phyloP scores from a whole-genome alignment of 2,329 filamentous ascomycete species.

The Sporothrix schenckii region DNA sequence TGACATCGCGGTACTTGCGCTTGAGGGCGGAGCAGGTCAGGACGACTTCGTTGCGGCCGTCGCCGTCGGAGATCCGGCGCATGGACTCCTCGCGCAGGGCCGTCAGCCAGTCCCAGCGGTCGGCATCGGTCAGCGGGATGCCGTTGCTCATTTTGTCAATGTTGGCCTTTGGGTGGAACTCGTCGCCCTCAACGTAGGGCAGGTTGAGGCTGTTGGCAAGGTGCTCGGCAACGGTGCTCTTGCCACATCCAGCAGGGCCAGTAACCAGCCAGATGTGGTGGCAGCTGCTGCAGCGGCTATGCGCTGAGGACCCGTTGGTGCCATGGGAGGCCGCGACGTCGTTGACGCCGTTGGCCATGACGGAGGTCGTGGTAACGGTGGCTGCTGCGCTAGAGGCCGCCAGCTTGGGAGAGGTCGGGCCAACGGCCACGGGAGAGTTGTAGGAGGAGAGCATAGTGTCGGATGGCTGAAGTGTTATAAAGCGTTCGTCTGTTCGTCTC shows the following conservation, averaged over 20 bases:
- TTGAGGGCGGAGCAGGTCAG: constrained; percentile 96
- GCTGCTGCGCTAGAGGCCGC: not conserved
- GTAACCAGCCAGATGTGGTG: constrained; percentile 82
- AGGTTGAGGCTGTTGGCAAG: constrained; percentile 64
- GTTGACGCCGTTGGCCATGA: not conserved
- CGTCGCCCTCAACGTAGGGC: constrained; percentile 77
- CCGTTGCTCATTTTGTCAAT: constrained; percentile 88
- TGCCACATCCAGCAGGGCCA: constrained; percentile 77
- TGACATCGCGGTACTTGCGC: constrained; percentile 93
- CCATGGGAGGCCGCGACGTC: not conserved
- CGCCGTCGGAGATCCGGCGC: constrained; percentile 57
- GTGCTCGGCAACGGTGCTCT: constrained; percentile 72
- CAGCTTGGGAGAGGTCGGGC: constrained; percentile 29
- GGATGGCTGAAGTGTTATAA: not conserved
- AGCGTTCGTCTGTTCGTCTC: not conserved
- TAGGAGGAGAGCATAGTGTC: constrained; percentile 28
- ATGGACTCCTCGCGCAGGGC: constrained; percentile 70
- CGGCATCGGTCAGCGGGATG: constrained; percentile 83
- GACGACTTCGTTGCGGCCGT: constrained; percentile 69
- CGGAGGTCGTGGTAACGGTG: not conserved
- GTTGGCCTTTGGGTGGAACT: constrained; percentile 78
- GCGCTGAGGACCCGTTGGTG: not conserved
- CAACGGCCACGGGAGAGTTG: constrained; percentile 24
- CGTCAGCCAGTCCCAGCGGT: constrained; percentile 97
- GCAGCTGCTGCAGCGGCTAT: constrained; percentile 31